A percentile compares a stretch with the other conserved stretches of the same genome.
These are phyloP conservation scores for Novakomyces olei DNA, from an alignment of 805 yeast genomes.

Conservation along the genomic window DNA sequence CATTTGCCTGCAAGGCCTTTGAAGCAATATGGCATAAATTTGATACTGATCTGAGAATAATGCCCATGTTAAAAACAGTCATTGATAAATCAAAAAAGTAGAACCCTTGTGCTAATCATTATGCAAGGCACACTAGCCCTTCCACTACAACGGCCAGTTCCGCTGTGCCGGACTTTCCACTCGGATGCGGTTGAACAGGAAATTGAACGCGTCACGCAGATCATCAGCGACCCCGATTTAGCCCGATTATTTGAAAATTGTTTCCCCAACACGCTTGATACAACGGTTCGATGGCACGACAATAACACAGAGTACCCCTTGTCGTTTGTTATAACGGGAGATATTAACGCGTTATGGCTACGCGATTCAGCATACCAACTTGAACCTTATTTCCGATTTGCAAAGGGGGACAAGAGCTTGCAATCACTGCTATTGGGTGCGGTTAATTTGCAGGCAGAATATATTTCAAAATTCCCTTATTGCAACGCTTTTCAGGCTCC, in stretches of 20 bases:
- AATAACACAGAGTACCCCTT: constrained; percentile 21
- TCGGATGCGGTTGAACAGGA: constrained; percentile 40
- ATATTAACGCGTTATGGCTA: constrained; percentile 83
- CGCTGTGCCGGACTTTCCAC: constrained; percentile 47
- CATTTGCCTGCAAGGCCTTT: too few species aligned
- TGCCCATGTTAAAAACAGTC: neutral
- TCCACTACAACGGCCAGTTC: constrained; percentile 59
- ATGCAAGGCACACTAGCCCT: constrained; percentile 27
- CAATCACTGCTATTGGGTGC: constrained; percentile 47
- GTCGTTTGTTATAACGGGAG: constrained; percentile 74
- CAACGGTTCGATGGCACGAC: constrained; percentile 57
- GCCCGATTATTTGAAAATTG: constrained; percentile 60
- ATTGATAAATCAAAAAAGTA: neutral
- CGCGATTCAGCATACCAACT: constrained; percentile 72
- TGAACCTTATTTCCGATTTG: constrained; percentile 46
- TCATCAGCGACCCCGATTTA: constrained; percentile 39
- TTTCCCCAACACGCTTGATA: constrained; percentile 71
- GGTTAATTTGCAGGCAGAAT: constrained; percentile 53
- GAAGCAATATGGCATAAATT: too few species aligned
- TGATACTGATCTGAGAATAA: neutral
- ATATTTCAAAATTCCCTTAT: constrained; percentile 42
- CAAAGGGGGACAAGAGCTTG: constrained; percentile 29
- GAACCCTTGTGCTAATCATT: neutral
- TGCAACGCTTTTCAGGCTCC: constrained; percentile 92
- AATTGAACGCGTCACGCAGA: constrained; percentile 28